Conservation (phyloP, 2,329 filamentous ascomycete genomes). For the Fusarium nurragi region DNA sequence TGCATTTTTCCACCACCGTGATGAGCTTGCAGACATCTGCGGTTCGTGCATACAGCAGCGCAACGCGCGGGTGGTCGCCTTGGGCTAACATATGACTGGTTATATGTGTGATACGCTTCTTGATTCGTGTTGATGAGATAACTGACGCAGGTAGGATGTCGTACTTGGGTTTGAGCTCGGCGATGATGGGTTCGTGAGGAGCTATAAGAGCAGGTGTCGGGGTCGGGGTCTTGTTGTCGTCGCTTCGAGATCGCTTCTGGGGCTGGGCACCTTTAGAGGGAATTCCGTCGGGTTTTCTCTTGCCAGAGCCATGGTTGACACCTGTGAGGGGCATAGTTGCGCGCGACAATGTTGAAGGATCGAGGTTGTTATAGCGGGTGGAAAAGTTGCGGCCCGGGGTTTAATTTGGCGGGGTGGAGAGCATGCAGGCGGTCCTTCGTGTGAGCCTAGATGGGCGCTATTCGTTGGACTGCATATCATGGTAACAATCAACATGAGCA, state of each 20-base stretch:
- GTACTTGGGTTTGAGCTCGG: slow-evolving; percentile 57
- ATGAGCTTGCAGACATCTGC: slow-evolving; percentile 71
- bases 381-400: slow-evolving; percentile 37
- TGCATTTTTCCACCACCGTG: slow-evolving; percentile 72
- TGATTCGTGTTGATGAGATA: slow-evolving; percentile 68
- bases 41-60: slow-evolving; percentile 62
- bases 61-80: slow-evolving; percentile 46
- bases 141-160: slow-evolving; percentile 63
- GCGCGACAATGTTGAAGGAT: slow-evolving; percentile 10
- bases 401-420: slow-evolving; percentile 29
- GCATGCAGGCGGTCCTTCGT: slow-evolving; percentile 12
- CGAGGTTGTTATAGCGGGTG: slow-evolving; percentile 8
- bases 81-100: slow-evolving; percentile 55
- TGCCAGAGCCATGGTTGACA: slow-evolving; percentile 16
- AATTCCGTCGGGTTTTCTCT: slow-evolving; percentile 32
- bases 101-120: slow-evolving; percentile 60
- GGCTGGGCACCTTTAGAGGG: background rate
- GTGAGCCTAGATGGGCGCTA: background rate
- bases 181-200: slow-evolving; percentile 56
- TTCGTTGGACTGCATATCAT: background rate
- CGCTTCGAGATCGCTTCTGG: slow-evolving; percentile 5
- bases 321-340: slow-evolving; percentile 30
- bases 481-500: background rate
- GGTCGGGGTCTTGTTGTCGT: slow-evolving; percentile 10
- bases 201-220: slow-evolving; percentile 42